Conservation (phyloP, 2,329 filamentous ascomycete genomes). For the Fusarium sp. region DNA sequence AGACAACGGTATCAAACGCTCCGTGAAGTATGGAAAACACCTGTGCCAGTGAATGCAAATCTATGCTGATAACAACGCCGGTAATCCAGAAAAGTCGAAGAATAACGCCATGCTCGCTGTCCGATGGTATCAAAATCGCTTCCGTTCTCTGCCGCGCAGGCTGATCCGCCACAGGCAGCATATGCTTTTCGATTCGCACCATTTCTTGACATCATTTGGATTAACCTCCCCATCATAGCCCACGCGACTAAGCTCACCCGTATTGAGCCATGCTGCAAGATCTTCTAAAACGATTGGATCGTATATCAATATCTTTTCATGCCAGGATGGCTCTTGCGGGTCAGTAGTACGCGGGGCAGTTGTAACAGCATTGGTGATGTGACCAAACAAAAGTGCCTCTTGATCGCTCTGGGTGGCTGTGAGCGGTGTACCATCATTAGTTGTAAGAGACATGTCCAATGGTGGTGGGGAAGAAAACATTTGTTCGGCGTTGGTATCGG, state of each 20-base stretch:
- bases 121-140: conserved; percentile 49
- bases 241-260: conserved; percentile 68
- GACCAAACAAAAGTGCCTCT: conserved; percentile 57
- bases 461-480: conserved; percentile 56
- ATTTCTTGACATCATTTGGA: conserved; percentile 77
- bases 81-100: neutral
- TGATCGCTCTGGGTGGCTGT: conserved; percentile 50
- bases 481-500: conserved; percentile 48
- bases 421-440: conserved; percentile 57
- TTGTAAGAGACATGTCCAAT: conserved; percentile 55
- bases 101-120: conserved; percentile 29
- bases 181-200: conserved; percentile 88
- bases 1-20: neutral
- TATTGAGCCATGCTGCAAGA: conserved; percentile 83
- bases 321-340: conserved; percentile 71
- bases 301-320: conserved; percentile 93
- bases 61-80: neutral
- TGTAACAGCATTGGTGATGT: conserved; percentile 65
- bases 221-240: conserved; percentile 73
- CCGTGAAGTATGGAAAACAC: neutral
- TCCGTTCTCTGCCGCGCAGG: conserved; percentile 61
- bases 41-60: neutral
- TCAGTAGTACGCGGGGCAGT: conserved; percentile 60
- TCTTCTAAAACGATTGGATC: conserved; percentile 92
- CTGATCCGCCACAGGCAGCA: conserved; percentile 80